Conservation (phyloP, 2,329 filamentous ascomycete genomes). For the Arthroderma uncinatum region DNA sequence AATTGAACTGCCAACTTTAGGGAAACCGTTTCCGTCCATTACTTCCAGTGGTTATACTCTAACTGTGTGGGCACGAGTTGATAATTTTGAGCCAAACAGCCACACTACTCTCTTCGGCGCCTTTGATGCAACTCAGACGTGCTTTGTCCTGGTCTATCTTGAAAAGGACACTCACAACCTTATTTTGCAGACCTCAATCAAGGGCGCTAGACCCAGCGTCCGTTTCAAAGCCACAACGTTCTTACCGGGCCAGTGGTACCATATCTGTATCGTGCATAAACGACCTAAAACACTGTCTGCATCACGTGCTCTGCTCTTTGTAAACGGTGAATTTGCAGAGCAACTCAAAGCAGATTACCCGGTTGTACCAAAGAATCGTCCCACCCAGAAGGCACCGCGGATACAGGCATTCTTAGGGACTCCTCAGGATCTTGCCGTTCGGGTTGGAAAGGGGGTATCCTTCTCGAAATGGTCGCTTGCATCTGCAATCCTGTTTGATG, state of each 20-base stretch:
- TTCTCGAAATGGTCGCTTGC: slow-evolving; percentile 79
- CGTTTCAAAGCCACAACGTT: slow-evolving; percentile 81
- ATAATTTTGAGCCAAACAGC: slow-evolving; percentile 68
- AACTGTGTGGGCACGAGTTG: slow-evolving; percentile 76
- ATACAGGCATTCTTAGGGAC: slow-evolving; percentile 92
- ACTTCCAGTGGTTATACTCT: slow-evolving; percentile 78
- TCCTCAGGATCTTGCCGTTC: slow-evolving; percentile 71
- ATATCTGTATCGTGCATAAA: slow-evolving; percentile 78
- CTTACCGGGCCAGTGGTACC: slow-evolving; percentile 73
- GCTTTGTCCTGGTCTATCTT: slow-evolving; percentile 85
- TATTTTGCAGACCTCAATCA: slow-evolving; percentile 91
- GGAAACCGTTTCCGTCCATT: slow-evolving; percentile 70
- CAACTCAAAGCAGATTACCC: slow-evolving; percentile 86
- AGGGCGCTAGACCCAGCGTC: slow-evolving; percentile 73
- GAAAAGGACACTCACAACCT: slow-evolving; percentile 90
- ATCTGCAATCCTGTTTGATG: slow-evolving; percentile 78
- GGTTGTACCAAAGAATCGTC: slow-evolving; percentile 55
- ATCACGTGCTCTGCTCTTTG: slow-evolving; percentile 75
- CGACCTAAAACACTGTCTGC: slow-evolving; percentile 62
- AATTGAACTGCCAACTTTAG: slow-evolving; percentile 77
- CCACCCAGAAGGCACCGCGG: slow-evolving; percentile 41
- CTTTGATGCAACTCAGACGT: slow-evolving; percentile 82
- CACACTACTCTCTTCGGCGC: slow-evolving; percentile 96
- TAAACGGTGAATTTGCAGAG: slow-evolving; percentile 89
- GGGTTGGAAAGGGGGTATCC: slow-evolving; percentile 60